These are phyloP conservation scores for Metarhizium humberi DNA, from an alignment of 2,329 filamentous ascomycete species.

Conservation along the genomic window DNA sequence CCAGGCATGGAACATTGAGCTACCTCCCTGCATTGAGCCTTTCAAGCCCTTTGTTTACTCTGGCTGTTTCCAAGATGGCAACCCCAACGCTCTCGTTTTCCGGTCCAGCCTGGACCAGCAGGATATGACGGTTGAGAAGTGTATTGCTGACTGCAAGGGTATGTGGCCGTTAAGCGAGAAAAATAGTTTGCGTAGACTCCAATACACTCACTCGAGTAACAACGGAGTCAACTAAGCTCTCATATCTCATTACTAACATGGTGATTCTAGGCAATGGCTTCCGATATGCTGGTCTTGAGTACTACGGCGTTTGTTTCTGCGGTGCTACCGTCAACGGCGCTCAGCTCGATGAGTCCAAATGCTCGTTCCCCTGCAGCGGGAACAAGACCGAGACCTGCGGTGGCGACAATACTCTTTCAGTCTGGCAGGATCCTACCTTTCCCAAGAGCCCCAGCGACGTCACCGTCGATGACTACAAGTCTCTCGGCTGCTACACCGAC, in stretches of 20 bases:
- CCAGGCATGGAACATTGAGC: constrained; percentile 32
- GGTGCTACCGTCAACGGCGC: constrained; percentile 42
- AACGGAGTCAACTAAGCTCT: neutral
- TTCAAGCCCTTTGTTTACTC: constrained; percentile 38
- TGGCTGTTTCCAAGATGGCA: constrained; percentile 37
- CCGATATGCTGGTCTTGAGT: constrained; percentile 40
- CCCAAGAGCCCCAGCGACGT: constrained; percentile 32
- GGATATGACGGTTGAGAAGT: constrained; percentile 39
- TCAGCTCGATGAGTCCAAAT: constrained; percentile 41
- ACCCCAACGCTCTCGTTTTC: constrained; percentile 28
- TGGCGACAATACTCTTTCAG: constrained; percentile 34
- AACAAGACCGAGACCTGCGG: constrained; percentile 37
- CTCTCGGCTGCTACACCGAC: constrained; percentile 53
- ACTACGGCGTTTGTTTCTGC: constrained; percentile 45
- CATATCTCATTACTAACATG: neutral
- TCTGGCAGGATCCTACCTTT: constrained; percentile 41
- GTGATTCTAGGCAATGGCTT: constrained; percentile 32
- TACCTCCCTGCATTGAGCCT: constrained; percentile 33
- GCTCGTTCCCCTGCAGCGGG: constrained; percentile 45
- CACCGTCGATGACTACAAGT: constrained; percentile 42
- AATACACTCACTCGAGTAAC: neutral
- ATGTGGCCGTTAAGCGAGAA: constrained; percentile 4
- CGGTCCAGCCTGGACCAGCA: constrained; percentile 26
- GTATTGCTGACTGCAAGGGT: constrained; percentile 40
- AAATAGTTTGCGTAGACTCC: neutral